phyloP scores from a whole-genome alignment of 495 filamentous ascomycete genomes.

The Penicillium maclennaniae region DNA sequence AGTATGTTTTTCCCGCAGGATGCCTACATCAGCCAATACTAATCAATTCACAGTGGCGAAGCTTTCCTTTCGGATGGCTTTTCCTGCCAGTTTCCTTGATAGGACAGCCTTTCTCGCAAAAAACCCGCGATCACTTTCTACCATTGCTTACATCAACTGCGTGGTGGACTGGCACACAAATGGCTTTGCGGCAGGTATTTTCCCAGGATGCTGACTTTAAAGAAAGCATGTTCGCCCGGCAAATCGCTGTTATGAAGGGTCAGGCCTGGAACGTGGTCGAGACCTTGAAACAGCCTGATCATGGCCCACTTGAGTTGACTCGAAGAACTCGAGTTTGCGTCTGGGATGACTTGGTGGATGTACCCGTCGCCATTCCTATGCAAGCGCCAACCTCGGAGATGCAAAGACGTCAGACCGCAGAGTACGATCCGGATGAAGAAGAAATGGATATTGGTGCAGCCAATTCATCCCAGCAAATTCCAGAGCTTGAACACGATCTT shows the following conservation, averaged over 20 bases:
- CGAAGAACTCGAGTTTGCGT: slow-evolving; percentile 87
- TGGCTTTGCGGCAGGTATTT: slow-evolving; percentile 78
- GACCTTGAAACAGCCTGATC: slow-evolving; percentile 85
- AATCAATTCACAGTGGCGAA: slow-evolving; percentile 57
- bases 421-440: slow-evolving; percentile 52
- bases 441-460: slow-evolving; percentile 90
- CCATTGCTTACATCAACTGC: slow-evolving; percentile 86
- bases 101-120: slow-evolving; percentile 90
- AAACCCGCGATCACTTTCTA: slow-evolving; percentile 88
- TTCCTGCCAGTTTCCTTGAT: slow-evolving; percentile 96
- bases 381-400: slow-evolving; percentile 71
- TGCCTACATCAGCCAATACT: slow-evolving; percentile 6
- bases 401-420: slow-evolving; percentile 54
- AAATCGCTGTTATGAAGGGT: slow-evolving; percentile 98
- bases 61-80: slow-evolving; percentile 97
- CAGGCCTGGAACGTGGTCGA: slow-evolving; percentile 99
- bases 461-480: slow-evolving; percentile 53
- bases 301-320: slow-evolving; percentile 90
- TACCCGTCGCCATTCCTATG: slow-evolving; percentile 89
- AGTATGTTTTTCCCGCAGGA: slow-evolving; percentile 37
- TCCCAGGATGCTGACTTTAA: slow-evolving; percentile 92
- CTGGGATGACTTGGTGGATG: slow-evolving; percentile 96
- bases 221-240: slow-evolving; percentile 93
- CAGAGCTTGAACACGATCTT: slow-evolving; percentile 58
- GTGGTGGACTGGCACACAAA: slow-evolving; percentile 96